Base-by-base conservation (phyloP, 2,329 filamentous ascomycete species). In the Aspergillus hortae region DNA sequence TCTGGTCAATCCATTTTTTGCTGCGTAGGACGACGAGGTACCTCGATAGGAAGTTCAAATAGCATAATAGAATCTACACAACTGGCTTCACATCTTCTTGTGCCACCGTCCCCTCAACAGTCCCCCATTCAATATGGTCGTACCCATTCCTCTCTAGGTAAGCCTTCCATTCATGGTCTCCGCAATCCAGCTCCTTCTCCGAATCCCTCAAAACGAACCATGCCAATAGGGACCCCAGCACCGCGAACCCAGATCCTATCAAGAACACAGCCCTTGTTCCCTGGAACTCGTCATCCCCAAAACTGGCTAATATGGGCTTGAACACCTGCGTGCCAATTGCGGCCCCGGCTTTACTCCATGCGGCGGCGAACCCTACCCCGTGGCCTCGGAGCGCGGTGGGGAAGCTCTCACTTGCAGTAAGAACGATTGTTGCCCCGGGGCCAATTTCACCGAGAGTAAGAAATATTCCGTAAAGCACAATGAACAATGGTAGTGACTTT, bases 281-380 rank as follows among this genome's bases (percentile, higher is more conserved):
- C 53, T 74, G 74, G 41, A 57, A 48, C 12, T 71, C 61, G 2
- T 72, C 63, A 46, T 75, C 67, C 19, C 71, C 60, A 47, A 67
- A 77, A 5, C 70, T 69, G 40, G 74, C 73, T 45, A 79, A 67
- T 45, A 82, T 81, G 0, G 77, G 75, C 2, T 73, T 78, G 56
- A 81, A 82, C 1, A 78, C 76, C 52, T 77, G 68, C 0, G 77
- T 80, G 0, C 77, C 78, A 38, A 80, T 75, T 0, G 78, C 76
- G 0, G 77, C 76, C 0, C 78, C 77, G 2, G 76, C 76, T 53
- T 80, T 81, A 19, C 74, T 76, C 48, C 72, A 75, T 0, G 77
- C 78, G 0, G 76, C 69, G 0, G 76, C 71, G 30, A 80, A 65
- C 1, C 78, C 78, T 49, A 79, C 70, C 59, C 74, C 77, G 47